These are phyloP conservation scores for Blakeslea trispora DNA, from an alignment of 371 early-diverging fungal species.

Conservation along the genomic window DNA sequence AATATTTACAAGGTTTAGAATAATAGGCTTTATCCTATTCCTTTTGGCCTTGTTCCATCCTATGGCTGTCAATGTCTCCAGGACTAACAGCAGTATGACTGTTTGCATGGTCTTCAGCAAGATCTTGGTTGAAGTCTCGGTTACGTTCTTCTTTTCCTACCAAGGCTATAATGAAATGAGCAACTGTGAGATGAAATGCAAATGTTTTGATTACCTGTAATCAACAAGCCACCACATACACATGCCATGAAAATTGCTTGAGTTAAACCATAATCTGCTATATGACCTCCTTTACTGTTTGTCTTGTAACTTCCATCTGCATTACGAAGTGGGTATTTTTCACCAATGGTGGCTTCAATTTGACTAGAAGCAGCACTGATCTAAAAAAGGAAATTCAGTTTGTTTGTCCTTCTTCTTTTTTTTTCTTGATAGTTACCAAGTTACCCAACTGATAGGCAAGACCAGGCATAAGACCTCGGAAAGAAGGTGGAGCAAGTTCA, in stretches of 20 bases:
- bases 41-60: constrained; percentile 29
- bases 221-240: constrained; percentile 46
- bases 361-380: constrained; percentile 67
- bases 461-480: constrained; percentile 71
- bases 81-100: constrained; percentile 19
- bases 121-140: constrained; percentile 36
- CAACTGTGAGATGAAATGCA: too few species aligned
- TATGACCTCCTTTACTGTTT: constrained; percentile 40
- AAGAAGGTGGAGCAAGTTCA: constrained; percentile 66
- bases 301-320: constrained; percentile 32
- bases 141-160: constrained; percentile 50
- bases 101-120: constrained; percentile 32
- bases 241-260: constrained; percentile 68
- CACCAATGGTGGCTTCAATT: constrained; percentile 69
- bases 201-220: constrained; percentile 31
- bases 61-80: constrained; percentile 26
- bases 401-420: neutral
- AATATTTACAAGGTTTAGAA: too few species aligned
- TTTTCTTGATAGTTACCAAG: constrained; percentile 33
- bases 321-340: constrained; percentile 40
- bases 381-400: constrained; percentile 17
- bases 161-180: constrained; percentile 19
- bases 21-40: neutral
- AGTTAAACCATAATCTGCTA: constrained; percentile 66
- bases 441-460: constrained; percentile 73